phyloP scores from a whole-genome alignment of 805 yeast genomes.

The Teunomyces stri region DNA sequence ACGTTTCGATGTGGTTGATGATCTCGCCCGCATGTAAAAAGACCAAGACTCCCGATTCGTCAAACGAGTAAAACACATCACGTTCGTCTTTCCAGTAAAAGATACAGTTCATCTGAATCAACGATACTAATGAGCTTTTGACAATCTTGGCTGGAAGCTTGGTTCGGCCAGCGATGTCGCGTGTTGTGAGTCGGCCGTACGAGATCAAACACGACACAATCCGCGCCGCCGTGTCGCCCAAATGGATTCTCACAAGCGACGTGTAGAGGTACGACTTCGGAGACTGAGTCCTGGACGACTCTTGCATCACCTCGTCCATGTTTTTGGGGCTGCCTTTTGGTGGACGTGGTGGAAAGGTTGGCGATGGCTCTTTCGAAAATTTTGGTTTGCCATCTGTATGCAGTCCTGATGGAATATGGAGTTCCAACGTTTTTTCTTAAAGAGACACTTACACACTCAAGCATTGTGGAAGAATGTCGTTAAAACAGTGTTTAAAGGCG shows the following conservation, averaged over 20 bases:
- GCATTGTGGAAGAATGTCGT: slow-evolving; percentile 13
- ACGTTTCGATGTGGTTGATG: slow-evolving; percentile 49
- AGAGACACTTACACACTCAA: too few relatives aligned
- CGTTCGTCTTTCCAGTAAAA: slow-evolving; percentile 54
- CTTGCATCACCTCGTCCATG: slow-evolving; percentile 19
- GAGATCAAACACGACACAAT: slow-evolving; percentile 60
- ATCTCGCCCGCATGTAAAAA: slow-evolving; percentile 79
- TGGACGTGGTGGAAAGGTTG: neutral
- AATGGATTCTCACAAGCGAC: slow-evolving; percentile 47
- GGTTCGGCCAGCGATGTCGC: slow-evolving; percentile 50
- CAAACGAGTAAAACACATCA: slow-evolving; percentile 51
- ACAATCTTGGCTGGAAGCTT: slow-evolving; percentile 49
- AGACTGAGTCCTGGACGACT: slow-evolving; percentile 49
- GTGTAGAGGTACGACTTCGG: slow-evolving; percentile 62
- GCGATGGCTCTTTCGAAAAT: neutral
- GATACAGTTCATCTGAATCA: slow-evolving; percentile 78
- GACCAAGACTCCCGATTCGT: slow-evolving; percentile 61
- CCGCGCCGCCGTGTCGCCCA: slow-evolving; percentile 73
- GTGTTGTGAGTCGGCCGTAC: slow-evolving; percentile 62
- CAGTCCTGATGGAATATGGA: neutral
- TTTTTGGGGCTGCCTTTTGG: neutral
- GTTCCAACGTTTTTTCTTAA: too few relatives aligned
- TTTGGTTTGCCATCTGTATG: neutral
- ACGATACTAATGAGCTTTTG: slow-evolving; percentile 66
- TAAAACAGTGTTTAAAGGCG: slow-evolving; percentile 30